These are phyloP conservation scores for Agaricus sinodeliciosus DNA, from an alignment of 768 basidiomycete species.

Conservation along the genomic window DNA sequence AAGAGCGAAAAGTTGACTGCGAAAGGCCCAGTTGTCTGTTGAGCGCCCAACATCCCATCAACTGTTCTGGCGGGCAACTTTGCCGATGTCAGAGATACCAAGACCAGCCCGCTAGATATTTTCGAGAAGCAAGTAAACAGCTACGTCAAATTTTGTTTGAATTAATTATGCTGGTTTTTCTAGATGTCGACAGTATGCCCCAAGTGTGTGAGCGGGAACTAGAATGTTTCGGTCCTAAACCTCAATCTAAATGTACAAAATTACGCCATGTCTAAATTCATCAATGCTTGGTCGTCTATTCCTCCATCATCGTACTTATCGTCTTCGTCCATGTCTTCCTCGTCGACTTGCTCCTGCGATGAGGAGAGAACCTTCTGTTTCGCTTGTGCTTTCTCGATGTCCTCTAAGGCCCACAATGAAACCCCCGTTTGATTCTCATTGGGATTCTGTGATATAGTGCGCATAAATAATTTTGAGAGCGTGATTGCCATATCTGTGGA, in stretches of 20 bases:
- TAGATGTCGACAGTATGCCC: not conserved
- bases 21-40: conserved; percentile 31
- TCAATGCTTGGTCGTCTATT: conserved; percentile 54
- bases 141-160: not conserved
- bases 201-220: not conserved
- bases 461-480: conserved; percentile 92
- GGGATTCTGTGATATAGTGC: conserved; percentile 96
- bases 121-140: conserved; percentile 34
- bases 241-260: not conserved
- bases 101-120: conserved; percentile 48
- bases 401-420: conserved; percentile 91
- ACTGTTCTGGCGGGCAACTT: conserved; percentile 28
- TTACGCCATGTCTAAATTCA: conserved; percentile 32
- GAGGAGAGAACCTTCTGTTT: conserved; percentile 67
- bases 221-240: not conserved
- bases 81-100: conserved; percentile 55
- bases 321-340: conserved; percentile 32
- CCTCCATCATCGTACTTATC: conserved; percentile 69
- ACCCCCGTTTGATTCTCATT: conserved; percentile 94
- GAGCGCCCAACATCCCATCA: conserved; percentile 42
- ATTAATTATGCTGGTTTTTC: not conserved
- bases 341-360: conserved; percentile 36
- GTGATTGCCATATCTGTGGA: conserved; percentile 98
- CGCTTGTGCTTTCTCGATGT: conserved; percentile 80
- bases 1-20: conserved; percentile 49